Conservation (phyloP, 23 red algal genomes). For the Gracilaria domingensis region DNA sequence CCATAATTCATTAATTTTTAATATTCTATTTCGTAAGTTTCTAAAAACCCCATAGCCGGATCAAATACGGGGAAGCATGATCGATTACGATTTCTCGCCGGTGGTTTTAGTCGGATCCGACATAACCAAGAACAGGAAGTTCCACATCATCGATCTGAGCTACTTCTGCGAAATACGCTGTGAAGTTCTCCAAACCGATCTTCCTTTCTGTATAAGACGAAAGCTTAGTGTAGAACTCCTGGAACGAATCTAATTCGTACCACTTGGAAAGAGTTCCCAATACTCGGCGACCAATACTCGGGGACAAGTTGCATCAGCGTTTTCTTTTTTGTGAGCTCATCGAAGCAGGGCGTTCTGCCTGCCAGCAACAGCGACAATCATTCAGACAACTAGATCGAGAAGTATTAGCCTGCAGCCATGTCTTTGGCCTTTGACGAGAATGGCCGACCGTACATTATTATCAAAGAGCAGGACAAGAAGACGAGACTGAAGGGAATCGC, state of each 20-base stretch:
- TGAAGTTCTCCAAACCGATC: no score
- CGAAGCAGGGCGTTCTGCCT: neutral
- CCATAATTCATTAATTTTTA: neutral
- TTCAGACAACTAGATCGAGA: neutral
- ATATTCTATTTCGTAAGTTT: neutral
- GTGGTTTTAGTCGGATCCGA: no score
- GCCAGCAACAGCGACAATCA: neutral
- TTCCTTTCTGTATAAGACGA: no score
- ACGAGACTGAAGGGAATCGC: conserved; percentile 87
- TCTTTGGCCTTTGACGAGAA: conserved; percentile 97
- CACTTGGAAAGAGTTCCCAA: neutral
- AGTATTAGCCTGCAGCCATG: conserved; percentile 48
- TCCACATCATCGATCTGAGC: no score
- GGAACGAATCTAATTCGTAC: no score
- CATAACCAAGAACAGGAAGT: no score
- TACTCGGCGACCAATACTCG: no score
- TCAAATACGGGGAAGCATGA: no score
- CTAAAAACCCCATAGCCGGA: no score
- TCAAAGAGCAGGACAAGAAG: conserved; percentile 96
- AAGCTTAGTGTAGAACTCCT: no score
- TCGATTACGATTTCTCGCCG: no score
- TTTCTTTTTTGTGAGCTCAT: neutral
- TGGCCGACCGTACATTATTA: conserved; percentile 97
- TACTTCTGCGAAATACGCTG: no score
- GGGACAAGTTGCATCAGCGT: neutral